phyloP scores from a whole-genome alignment of 2,329 filamentous ascomycete species.

The Zasmidium citrigriseum region DNA sequence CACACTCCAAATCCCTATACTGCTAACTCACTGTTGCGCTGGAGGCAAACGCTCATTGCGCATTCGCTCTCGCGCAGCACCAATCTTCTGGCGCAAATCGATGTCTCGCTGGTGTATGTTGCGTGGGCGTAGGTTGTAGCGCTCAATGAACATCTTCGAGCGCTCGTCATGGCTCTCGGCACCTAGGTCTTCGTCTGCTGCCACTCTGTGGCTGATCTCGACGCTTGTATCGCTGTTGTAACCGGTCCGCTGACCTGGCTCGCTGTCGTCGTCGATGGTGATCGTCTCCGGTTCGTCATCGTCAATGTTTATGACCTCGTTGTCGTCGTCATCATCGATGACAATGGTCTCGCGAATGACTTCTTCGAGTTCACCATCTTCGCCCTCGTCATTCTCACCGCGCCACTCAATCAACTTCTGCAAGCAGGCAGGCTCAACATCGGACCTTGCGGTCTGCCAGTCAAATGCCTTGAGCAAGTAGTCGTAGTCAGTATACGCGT shows the following conservation, averaged over 20 bases:
- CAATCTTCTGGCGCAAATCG: constrained; percentile 24
- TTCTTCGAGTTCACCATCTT: constrained; percentile 56
- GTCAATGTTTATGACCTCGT: constrained; percentile 30
- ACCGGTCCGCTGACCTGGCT: constrained; percentile 24
- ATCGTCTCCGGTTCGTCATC: constrained; percentile 40
- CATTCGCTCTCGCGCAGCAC: constrained; percentile 20
- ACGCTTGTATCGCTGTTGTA: constrained; percentile 31
- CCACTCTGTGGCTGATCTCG: constrained; percentile 31
- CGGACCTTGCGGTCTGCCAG: constrained; percentile 56
- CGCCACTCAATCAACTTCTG: constrained; percentile 63
- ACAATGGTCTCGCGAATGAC: constrained; percentile 66
- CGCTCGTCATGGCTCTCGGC: constrained; percentile 31
- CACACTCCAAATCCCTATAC: no score
- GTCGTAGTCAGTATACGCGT: constrained; percentile 65
- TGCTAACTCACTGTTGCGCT: not conserved
- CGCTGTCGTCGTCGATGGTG: constrained; percentile 14
- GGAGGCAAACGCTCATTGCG: constrained; percentile 10
- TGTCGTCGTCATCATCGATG: constrained; percentile 62
- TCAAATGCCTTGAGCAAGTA: constrained; percentile 52
- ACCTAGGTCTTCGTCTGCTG: constrained; percentile 28
- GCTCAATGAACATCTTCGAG: constrained; percentile 19
- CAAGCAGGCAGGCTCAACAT: constrained; percentile 57
- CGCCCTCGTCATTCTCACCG: constrained; percentile 56
- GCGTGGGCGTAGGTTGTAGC: constrained; percentile 16
- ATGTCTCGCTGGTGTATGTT: constrained; percentile 16